Evolutionary conservation across 2,329 filamentous ascomycete genomes (phyloP), one percentile per base, ranked within the genome.

Genomic region (Pseudogymnoascus sp.): DNA sequence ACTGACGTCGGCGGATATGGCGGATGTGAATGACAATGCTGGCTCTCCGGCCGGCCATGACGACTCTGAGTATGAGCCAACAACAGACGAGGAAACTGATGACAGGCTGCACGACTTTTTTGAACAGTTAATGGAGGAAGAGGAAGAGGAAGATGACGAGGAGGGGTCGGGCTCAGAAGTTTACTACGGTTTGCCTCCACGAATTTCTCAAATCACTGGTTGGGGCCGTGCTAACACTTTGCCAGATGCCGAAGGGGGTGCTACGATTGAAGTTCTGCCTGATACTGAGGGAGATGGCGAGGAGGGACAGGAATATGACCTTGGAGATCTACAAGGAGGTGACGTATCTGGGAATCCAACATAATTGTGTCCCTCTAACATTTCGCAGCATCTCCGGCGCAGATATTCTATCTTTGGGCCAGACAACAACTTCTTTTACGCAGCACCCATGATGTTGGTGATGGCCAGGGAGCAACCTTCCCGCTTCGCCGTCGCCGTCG

Each of bases 1-100:
- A 53, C 47, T 53, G 47, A 33, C 47, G 15, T 53, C 15, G 28
- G 15, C 47, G 47, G 47, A 53, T 53, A 53, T 53, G 47, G 47
- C 47, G 47, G 47, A 53, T 35, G 25, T 53, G 12, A 53, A 53
- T 53, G 47, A 33, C 33, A 53, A 33, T 33, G 47, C 9, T 18
- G 33, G n/a, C 25, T 30, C 15, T 33, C 9, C 9, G 9, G 68
- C 68, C 12, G 68, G 67, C 9, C 75, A 78, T 73, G 78, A 81
- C 72, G 78, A 80, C 70, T 78, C 80, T 75, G 78, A 80, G 64
- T 79, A 76, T 71, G 73, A 79, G 67, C 73, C 75, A 28, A 72
- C 75, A 50, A 69, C 74, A 35, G 59, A 61, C 61, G 75, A 76
- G 62, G 71, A 71, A 12, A 73, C 68, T 58, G 73, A 70, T 47